Base-by-base conservation (phyloP, 192 early-diverging fungal species). In the Podila verticillata region DNA sequence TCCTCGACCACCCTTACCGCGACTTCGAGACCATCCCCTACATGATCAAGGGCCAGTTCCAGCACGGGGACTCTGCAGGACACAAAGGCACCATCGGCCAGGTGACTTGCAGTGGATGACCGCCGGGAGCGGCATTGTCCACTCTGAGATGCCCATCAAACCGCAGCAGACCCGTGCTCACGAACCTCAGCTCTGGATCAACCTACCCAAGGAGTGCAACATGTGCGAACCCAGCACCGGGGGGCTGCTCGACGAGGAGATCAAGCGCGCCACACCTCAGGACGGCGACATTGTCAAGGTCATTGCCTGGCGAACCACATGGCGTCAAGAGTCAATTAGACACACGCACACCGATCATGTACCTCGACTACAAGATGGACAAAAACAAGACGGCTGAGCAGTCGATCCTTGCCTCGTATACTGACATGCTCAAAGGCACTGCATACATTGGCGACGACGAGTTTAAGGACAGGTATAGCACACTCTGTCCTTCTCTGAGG, bases 121-220 rank as follows among this genome's bases (percentile, higher is more conserved):
- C 7, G 36, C 36, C 36, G 36, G 36, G 9, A 8, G 36, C 10
- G 36, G 36, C 10, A 39, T 39, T 39, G 36, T 92, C 7, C 91
- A 92, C 60, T 81, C 84, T 20, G 89, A 90, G 66, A 84, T 61
- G 34, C 68, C 68, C 28, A 70, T 69, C 58, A 77, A 75, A 48
- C 65, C 82, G 28, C 66, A 73, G 28, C 66, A 73, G 22, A 88
- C 84, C 19, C 67, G 74, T 6, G 74, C 74, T 30, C 73, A 82
- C 56, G 82, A 78, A 19, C 67, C 92, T 1, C 92, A 93, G 67
- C 85, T 92, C 29, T 93, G 92, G 92, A 81, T 93, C 56, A 93
- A 93, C 75, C 80, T 93, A 4, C 90, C 91, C n/a, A 68, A 70
- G 32, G 60, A 66, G 49, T 57, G 83, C 68, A 92, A 92, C 74